phyloP scores from a whole-genome alignment of 179 eudicot genomes.

The Spinacia oleracea region DNA sequence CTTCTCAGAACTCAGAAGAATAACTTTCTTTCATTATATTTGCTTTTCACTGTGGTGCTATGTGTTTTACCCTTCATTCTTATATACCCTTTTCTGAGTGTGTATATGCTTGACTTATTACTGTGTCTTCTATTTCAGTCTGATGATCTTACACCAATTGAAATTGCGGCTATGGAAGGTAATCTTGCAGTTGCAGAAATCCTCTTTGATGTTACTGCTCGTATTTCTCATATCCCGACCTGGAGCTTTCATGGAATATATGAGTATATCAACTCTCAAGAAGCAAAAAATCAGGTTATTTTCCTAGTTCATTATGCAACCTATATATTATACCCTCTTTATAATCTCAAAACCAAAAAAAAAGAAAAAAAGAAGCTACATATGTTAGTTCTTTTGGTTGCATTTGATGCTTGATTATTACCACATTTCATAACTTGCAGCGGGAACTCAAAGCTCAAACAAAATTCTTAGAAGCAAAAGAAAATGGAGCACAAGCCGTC shows the following conservation, averaged over 20 bases:
- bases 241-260: conserved; percentile 10
- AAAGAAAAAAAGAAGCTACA: too few relatives aligned
- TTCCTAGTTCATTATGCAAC: background rate
- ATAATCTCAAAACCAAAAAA: background rate
- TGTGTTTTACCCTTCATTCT: too few relatives aligned
- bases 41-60: too few relatives aligned
- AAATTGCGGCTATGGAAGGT: background rate
- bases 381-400: background rate
- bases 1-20: background rate
- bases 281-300: background rate
- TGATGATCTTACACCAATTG: background rate
- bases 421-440: background rate
- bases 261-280: background rate
- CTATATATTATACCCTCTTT: too few relatives aligned
- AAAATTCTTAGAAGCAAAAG: background rate
- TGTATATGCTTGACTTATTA: too few relatives aligned
- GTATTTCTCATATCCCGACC: background rate
- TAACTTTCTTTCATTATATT: background rate
- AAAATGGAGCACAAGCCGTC: conserved; percentile 3
- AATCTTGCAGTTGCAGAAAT: background rate
- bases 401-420: background rate
- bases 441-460: background rate
- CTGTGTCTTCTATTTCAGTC: background rate
- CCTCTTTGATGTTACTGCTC: background rate
- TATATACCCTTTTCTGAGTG: too few relatives aligned